Percentiles rank a stretch among this genome's conserved stretches.
phyloP scores from a whole-genome alignment of 1,284 basidiomycete species.

The Moesziomyces sp. region DNA sequence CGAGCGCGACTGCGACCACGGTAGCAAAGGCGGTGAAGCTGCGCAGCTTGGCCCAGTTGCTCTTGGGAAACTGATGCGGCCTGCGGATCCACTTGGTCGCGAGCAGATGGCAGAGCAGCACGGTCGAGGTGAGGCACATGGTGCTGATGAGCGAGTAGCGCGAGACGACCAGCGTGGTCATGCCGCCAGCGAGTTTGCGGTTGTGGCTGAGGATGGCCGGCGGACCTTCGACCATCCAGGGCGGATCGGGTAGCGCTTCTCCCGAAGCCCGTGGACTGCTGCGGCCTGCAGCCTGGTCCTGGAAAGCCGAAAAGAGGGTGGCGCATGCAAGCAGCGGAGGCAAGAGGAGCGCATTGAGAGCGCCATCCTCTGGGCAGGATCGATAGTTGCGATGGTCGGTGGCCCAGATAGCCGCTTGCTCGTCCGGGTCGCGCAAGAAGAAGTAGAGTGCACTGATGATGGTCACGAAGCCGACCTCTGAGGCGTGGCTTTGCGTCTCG shows the following conservation, averaged over 20 bases:
- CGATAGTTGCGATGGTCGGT: conserved; percentile 60
- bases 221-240: conserved; percentile 52
- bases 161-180: conserved; percentile 50
- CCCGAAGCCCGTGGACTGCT: conserved; percentile 45
- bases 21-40: conserved; percentile 67
- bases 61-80: conserved; percentile 55
- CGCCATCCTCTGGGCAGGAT: conserved; percentile 53
- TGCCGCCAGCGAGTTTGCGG: conserved; percentile 26
- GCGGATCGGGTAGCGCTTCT: conserved; percentile 42
- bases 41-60: conserved; percentile 65
- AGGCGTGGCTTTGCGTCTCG: conserved; percentile 35
- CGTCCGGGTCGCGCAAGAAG: conserved; percentile 37
- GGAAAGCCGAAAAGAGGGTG: conserved; percentile 48
- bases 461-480: conserved; percentile 49
- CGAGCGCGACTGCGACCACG: conserved; percentile 62
- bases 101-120: conserved; percentile 39
- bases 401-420: conserved; percentile 56
- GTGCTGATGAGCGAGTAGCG: conserved; percentile 54
- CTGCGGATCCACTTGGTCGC: conserved; percentile 53
- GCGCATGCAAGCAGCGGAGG: conserved; percentile 53
- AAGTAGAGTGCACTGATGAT: conserved; percentile 47
- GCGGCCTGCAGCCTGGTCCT: conserved; percentile 44
- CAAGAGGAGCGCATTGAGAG: conserved; percentile 52
- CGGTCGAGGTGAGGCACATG: conserved; percentile 53
- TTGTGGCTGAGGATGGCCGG: conserved; percentile 43